Evolutionary conservation across 176 grass and related monocot genomes (phyloP).

Genomic region (Eremochloa ophiuroides): DNA sequence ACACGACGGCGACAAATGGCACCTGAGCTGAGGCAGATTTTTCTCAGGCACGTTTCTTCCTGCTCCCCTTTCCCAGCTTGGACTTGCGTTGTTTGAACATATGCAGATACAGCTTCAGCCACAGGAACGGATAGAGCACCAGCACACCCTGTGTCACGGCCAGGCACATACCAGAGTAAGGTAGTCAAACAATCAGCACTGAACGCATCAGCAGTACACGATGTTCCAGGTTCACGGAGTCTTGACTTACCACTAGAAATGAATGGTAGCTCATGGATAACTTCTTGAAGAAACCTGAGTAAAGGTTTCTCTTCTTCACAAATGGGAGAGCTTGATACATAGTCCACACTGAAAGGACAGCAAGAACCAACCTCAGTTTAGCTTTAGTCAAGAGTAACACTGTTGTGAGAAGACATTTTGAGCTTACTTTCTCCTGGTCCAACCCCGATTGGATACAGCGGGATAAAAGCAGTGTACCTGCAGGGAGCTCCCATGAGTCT

Average conservation of each 20-base stretch:
- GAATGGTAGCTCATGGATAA: slow-evolving; percentile 79
- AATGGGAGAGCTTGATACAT: slow-evolving; percentile 90
- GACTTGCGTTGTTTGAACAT: slow-evolving; percentile 81
- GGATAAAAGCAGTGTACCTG: slow-evolving; percentile 96
- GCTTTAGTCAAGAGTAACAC: neutral
- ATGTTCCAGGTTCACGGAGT: neutral
- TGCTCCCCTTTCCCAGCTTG: slow-evolving; percentile 51
- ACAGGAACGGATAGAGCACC: slow-evolving; percentile 65
- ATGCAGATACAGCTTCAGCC: slow-evolving; percentile 89
- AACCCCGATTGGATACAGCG: slow-evolving; percentile 82
- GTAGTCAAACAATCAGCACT: too few relatives aligned
- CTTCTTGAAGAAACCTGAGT: slow-evolving; percentile 65
- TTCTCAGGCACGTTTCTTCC: slow-evolving; percentile 62
- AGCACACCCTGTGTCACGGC: slow-evolving; percentile 48
- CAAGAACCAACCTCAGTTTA: slow-evolving; percentile 9
- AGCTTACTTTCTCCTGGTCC: slow-evolving; percentile 94
- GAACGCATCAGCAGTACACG: neutral
- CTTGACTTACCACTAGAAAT: slow-evolving; percentile 57
- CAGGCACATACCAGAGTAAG: slow-evolving; percentile 1
- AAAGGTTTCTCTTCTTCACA: slow-evolving; percentile 62
- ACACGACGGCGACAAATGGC: neutral
- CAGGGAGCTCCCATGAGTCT: neutral
- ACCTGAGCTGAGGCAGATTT: neutral
- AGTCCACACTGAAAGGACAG: slow-evolving; percentile 59
- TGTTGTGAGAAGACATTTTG: neutral